Conservation (phyloP, 2,329 filamentous ascomycete species). For the Thielaviopsis punctulata region DNA sequence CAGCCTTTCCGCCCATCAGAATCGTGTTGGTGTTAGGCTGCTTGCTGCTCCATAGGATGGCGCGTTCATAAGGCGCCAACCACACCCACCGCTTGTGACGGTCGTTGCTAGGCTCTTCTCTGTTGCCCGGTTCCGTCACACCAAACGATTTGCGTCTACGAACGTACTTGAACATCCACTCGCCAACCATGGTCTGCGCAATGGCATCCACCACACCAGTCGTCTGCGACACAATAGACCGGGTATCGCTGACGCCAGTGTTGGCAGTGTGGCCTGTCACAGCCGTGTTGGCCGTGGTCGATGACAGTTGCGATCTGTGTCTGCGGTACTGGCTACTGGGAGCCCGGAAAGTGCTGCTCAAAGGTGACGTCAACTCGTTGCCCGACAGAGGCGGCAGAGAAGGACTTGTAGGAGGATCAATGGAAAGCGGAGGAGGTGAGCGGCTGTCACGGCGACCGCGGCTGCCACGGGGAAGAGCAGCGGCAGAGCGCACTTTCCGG, state of each 20-base stretch:
- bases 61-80: conserved; percentile 89
- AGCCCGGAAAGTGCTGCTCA: conserved; percentile 11
- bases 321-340: conserved; percentile 26
- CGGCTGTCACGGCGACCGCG: conserved; percentile 33
- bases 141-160: conserved; percentile 81
- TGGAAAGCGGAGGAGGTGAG: conserved; percentile 49
- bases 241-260: conserved; percentile 22
- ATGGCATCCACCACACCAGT: conserved; percentile 88
- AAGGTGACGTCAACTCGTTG: conserved; percentile 52
- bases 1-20: conserved; percentile 71
- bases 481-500: conserved; percentile 73
- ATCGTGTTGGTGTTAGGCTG: conserved; percentile 79
- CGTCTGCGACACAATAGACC: conserved; percentile 42
- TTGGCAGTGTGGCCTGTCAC: conserved; percentile 25
- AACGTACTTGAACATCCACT: conserved; percentile 92
- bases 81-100: conserved; percentile 97
- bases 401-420: conserved; percentile 49
- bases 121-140: conserved; percentile 47
- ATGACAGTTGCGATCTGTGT: conserved; percentile 42
- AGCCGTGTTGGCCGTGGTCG: conserved; percentile 36
- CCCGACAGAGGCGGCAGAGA: conserved; percentile 48
- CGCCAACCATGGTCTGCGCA: conserved; percentile 93
- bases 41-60: conserved; percentile 97
- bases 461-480: conserved; percentile 45
- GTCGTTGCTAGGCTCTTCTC: conserved; percentile 54